phyloP scores from a whole-genome alignment of 2,329 filamentous ascomycete species.

The Trichoderma lentiforme region DNA sequence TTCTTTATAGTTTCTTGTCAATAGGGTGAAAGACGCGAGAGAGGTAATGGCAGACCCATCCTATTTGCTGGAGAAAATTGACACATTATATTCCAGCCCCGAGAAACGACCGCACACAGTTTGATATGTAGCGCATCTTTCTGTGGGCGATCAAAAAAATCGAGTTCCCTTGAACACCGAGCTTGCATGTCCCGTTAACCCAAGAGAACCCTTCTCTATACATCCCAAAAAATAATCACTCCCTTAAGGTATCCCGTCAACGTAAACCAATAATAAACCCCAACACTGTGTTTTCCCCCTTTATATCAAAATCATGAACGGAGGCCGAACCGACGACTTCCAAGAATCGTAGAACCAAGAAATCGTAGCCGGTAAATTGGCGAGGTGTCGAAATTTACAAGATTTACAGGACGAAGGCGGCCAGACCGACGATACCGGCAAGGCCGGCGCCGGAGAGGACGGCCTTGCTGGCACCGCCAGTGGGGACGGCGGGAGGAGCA shows the following conservation, averaged over 20 bases:
- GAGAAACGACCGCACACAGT: constrained; percentile 18
- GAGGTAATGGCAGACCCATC: constrained; percentile 28
- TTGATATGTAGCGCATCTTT: constrained; percentile 13
- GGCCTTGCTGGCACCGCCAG: constrained; percentile 55
- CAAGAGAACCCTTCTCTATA: constrained; percentile 34
- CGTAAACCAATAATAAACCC: constrained; percentile 30
- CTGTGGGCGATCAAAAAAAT: constrained; percentile 17
- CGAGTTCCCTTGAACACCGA: constrained; percentile 20
- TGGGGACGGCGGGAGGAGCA: constrained; percentile 37
- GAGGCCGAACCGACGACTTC: constrained; percentile 37
- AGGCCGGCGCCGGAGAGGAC: constrained; percentile 57
- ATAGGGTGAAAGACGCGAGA: constrained; percentile 22
- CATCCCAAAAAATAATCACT: constrained; percentile 30
- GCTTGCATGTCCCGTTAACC: constrained; percentile 36
- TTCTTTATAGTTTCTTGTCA: constrained; percentile 21
- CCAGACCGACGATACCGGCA: constrained; percentile 58
- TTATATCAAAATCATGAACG: constrained; percentile 38
- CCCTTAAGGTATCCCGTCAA: constrained; percentile 20
- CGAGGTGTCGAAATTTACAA: constrained; percentile 33
- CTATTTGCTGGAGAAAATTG: constrained; percentile 27
- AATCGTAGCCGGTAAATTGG: constrained; percentile 33
- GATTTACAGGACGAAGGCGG: constrained; percentile 58
- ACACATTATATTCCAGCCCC: constrained; percentile 32
- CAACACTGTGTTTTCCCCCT: constrained; percentile 22
- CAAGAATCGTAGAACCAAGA: constrained; percentile 38